phyloP scores from a whole-genome alignment of 805 yeast genomes.

The Diddensiella santjacobensis region DNA sequence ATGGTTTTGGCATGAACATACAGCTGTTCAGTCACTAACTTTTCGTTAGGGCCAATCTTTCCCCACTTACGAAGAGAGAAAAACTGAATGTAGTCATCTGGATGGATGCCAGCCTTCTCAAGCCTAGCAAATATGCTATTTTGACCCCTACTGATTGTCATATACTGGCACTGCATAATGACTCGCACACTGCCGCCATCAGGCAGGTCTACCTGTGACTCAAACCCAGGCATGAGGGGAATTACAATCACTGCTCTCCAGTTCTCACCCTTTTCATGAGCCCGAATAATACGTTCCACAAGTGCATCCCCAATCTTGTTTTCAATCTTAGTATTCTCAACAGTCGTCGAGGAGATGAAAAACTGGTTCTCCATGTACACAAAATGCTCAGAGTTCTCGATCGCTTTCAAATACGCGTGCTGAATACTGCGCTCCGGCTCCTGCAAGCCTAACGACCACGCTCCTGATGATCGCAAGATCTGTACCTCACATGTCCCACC shows the following conservation, averaged over 20 bases:
- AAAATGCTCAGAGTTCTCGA: constrained; percentile 88
- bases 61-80: constrained; percentile 96
- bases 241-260: constrained; percentile 93
- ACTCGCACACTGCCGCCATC: constrained; percentile 95
- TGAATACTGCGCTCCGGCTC: constrained; percentile 87
- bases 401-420: constrained; percentile 83
- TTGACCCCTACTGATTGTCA: constrained; percentile 87
- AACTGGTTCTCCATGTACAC: constrained; percentile 95
- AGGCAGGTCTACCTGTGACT: constrained; percentile 81
- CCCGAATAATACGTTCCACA: constrained; percentile 91
- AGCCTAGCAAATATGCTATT: constrained; percentile 83
- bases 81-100: constrained; percentile 88
- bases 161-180: constrained; percentile 93
- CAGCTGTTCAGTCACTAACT: constrained; percentile 81
- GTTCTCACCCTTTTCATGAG: constrained; percentile 64
- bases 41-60: constrained; percentile 69
- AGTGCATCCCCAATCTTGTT: constrained; percentile 94
- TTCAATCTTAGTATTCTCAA: constrained; percentile 69
- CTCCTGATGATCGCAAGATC: constrained; percentile 79
- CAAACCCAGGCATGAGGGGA: constrained; percentile 96
- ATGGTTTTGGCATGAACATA: constrained; percentile 91
- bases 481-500: constrained; percentile 92
- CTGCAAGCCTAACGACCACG: constrained; percentile 89
- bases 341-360: constrained; percentile 82
- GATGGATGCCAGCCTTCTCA: constrained; percentile 71